phyloP scores from a whole-genome alignment of 768 basidiomycete species.

The Cyclocybe cylindracea region DNA sequence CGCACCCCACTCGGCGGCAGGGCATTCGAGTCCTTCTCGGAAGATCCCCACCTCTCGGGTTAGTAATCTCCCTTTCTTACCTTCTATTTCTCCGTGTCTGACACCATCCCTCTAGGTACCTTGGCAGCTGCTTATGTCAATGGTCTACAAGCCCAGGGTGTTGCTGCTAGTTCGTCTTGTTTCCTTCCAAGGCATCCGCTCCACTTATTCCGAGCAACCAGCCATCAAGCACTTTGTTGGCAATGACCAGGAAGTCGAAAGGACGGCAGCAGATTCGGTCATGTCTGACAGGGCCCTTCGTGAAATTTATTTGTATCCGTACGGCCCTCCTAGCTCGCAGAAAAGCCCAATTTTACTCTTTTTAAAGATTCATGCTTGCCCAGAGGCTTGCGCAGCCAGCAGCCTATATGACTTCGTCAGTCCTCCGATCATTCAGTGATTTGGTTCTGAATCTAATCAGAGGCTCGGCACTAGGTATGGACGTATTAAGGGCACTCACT shows the following conservation, averaged over 20 bases:
- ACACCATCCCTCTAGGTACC: conserved; percentile 37
- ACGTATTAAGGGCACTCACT: conserved; percentile 70
- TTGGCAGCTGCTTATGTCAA: conserved; percentile 69
- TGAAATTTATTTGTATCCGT: conserved; percentile 75
- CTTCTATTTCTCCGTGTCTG: background rate
- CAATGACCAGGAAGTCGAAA: conserved; percentile 76
- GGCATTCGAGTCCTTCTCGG: conserved; percentile 72
- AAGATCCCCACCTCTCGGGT: conserved; percentile 71
- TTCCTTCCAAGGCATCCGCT: background rate
- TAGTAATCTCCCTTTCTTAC: background rate
- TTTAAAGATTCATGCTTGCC: conserved; percentile 64
- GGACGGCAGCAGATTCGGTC: conserved; percentile 62
- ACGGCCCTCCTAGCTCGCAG: conserved; percentile 19
- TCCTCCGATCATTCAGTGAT: conserved; percentile 10
- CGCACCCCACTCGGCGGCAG: conserved; percentile 61
- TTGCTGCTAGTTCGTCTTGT: conserved; percentile 50
- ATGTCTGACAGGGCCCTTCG: conserved; percentile 66
- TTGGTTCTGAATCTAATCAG: background rate
- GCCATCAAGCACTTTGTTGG: conserved; percentile 76
- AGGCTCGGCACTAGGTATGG: conserved; percentile 52
- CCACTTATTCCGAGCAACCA: conserved; percentile 8
- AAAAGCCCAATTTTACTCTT: conserved; percentile 1
- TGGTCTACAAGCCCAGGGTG: conserved; percentile 65
- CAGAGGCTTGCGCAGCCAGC: conserved; percentile 62
- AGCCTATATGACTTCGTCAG: conserved; percentile 68